Percentiles rank a stretch among this genome's conserved stretches.
Conservation (phyloP, 2,329 filamentous ascomycete species). For the Trichoderma breve region DNA sequence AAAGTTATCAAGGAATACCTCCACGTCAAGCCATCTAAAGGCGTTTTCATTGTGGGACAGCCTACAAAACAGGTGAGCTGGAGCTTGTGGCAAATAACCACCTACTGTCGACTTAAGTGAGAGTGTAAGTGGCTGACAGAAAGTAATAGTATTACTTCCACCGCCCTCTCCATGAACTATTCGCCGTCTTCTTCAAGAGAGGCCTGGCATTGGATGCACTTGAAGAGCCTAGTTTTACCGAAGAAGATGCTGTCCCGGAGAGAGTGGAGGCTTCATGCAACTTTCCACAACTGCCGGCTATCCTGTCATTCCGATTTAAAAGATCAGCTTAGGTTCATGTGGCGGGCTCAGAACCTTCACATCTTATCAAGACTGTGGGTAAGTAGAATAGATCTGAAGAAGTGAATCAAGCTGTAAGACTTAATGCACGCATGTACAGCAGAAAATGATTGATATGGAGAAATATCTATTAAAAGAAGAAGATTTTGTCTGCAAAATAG, state of each 20-base stretch:
- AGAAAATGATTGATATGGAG: not conserved
- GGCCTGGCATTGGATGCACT: slow-evolving; percentile 45
- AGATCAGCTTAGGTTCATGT: not conserved
- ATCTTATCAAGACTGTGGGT: not conserved
- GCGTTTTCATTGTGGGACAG: slow-evolving; percentile 37
- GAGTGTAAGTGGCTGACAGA: not conserved
- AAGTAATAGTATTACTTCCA: slow-evolving; percentile 40
- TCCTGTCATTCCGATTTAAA: slow-evolving; percentile 27
- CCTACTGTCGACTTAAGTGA: not conserved
- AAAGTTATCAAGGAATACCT: slow-evolving; percentile 44
- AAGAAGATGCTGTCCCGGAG: slow-evolving; percentile 31
- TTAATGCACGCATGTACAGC: not conserved
- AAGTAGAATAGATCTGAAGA: not conserved
- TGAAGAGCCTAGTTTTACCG: slow-evolving; percentile 46
- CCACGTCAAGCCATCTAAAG: slow-evolving; percentile 38
- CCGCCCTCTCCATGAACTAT: slow-evolving; percentile 44
- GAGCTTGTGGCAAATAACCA: not conserved
- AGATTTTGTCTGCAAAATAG: not conserved
- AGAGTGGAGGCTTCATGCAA: slow-evolving; percentile 39
- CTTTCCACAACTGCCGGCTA: slow-evolving; percentile 38
- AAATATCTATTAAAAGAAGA: not conserved
- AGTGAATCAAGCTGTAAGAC: not conserved
- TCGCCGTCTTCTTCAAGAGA: slow-evolving; percentile 42
- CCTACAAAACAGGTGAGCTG: slow-evolving; percentile 34
- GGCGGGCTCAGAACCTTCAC: not conserved